Percentiles rank a stretch among this genome's conserved stretches.
Conservation (phyloP, 1,284 basidiomycete species). For the Pseudozyma pruni region DNA sequence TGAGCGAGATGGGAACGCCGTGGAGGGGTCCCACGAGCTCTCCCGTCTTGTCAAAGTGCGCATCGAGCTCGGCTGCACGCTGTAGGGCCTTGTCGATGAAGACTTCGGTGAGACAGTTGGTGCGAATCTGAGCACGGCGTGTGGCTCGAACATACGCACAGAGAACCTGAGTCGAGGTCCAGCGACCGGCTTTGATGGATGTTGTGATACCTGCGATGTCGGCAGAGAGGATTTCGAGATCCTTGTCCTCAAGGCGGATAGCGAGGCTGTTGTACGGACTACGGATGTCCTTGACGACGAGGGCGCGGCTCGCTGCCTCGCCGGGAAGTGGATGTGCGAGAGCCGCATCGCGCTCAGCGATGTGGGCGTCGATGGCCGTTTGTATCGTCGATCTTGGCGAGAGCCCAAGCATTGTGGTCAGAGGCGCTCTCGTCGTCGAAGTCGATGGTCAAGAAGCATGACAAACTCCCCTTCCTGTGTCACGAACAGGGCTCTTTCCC, state of each 20-base stretch:
- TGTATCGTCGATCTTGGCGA: constrained; percentile 19
- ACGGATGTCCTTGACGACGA: constrained; percentile 14
- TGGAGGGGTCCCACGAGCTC: constrained; percentile 74
- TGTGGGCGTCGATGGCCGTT: constrained; percentile 24
- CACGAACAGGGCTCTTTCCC: too few species aligned
- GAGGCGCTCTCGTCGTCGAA: too few species aligned
- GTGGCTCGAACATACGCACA: constrained; percentile 79
- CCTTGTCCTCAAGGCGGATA: constrained; percentile 22
- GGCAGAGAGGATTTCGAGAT: constrained; percentile 51
- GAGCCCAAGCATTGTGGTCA: constrained; percentile 12
- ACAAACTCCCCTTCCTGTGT: too few species aligned
- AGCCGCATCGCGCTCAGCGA: constrained; percentile 24
- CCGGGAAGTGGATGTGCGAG: constrained; percentile 14
- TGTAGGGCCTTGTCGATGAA: constrained; percentile 76
- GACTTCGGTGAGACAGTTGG: constrained; percentile 81
- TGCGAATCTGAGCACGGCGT: constrained; percentile 74
- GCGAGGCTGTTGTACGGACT: constrained; percentile 13
- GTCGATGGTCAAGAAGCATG: too few species aligned
- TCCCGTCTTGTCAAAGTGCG: constrained; percentile 75
- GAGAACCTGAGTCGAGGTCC: constrained; percentile 79
- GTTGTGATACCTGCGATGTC: constrained; percentile 52
- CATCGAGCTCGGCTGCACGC: constrained; percentile 76
- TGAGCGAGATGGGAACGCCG: constrained; percentile 78
- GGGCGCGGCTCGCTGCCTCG: neutral
- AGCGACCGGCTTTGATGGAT: constrained; percentile 66